A percentile compares a stretch with the other conserved stretches of the same genome.
These are phyloP conservation scores for Meira miltonrushii DNA, from an alignment of 1,284 basidiomycete genomes.

Conservation along the genomic window DNA sequence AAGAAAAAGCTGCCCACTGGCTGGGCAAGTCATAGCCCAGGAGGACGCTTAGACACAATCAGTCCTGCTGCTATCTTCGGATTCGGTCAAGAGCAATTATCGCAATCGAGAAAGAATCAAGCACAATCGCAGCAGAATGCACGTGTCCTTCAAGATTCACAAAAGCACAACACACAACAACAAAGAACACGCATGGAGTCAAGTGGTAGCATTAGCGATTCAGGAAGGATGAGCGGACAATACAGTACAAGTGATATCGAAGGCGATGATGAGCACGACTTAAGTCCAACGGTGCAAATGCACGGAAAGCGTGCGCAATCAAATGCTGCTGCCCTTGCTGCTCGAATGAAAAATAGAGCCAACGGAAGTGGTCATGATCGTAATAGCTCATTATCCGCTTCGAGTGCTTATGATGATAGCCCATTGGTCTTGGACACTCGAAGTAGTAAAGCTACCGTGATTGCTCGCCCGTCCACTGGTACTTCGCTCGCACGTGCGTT, in stretches of 20 bases:
- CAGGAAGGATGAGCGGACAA: no score
- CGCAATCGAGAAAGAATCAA: no score
- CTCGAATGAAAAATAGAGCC: not conserved
- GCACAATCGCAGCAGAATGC: no score
- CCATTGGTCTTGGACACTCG: conserved; percentile 3
- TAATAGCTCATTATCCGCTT: conserved; percentile 1
- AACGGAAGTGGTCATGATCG: conserved; percentile 3
- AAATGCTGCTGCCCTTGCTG: not conserved
- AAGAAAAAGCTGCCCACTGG: conserved; percentile 5
- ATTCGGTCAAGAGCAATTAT: not conserved
- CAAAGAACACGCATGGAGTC: no score
- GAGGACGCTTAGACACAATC: conserved; percentile 32
- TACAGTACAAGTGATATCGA: not conserved
- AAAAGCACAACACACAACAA: no score
- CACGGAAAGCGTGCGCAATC: not conserved
- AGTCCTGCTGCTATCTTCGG: conserved; percentile 47
- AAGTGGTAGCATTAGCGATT: no score
- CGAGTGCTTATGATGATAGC: conserved; percentile 5
- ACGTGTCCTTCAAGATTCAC: no score
- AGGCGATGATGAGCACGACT: conserved; percentile 7
- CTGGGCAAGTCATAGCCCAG: conserved; percentile 9
- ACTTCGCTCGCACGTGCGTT: not conserved
- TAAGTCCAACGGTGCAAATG: not conserved
- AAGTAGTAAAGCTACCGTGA: conserved; percentile 1
- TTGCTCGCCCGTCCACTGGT: not conserved